Conservation (phyloP, 2,329 filamentous ascomycete species). For the Ascochyta koolunga region DNA sequence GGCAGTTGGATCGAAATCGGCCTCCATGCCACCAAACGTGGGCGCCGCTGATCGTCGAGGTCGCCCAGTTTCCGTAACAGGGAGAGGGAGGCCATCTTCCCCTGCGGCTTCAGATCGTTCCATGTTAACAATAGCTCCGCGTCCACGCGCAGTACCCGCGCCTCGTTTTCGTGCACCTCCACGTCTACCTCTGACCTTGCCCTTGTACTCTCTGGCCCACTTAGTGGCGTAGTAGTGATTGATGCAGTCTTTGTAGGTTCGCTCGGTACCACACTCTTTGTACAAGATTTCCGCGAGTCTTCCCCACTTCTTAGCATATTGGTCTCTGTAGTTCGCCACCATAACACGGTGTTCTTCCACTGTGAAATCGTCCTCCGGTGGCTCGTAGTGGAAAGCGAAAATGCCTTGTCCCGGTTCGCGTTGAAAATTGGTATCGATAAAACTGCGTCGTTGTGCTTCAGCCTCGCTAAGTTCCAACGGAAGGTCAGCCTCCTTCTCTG, state of each 20-base stretch:
- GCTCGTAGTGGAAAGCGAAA: conserved; percentile 72
- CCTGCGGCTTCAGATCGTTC: conserved; percentile 48
- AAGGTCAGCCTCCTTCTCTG: conserved; percentile 76
- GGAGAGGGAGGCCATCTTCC: conserved; percentile 47
- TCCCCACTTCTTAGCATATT: conserved; percentile 80
- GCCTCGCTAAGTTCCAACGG: conserved; percentile 71
- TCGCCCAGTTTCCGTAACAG: conserved; percentile 56
- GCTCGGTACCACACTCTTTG: conserved; percentile 55
- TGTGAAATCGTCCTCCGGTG: conserved; percentile 76
- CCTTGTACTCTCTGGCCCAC: conserved; percentile 76
- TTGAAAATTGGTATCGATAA: conserved; percentile 69
- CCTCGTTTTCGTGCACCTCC: conserved; percentile 38
- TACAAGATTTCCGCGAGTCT: conserved; percentile 71
- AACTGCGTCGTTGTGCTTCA: conserved; percentile 64
- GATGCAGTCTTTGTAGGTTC: conserved; percentile 80
- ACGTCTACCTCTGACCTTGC: conserved; percentile 61
- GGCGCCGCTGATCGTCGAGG: conserved; percentile 66
- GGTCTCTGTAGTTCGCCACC: conserved; percentile 74
- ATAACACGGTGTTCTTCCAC: conserved; percentile 72
- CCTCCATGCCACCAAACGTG: conserved; percentile 70
- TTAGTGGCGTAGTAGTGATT: conserved; percentile 86
- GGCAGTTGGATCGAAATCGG: conserved; percentile 63
- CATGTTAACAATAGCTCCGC: conserved; percentile 63
- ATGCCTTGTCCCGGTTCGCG: conserved; percentile 71
- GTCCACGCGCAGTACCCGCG: conserved; percentile 53